Base-by-base conservation (phyloP, 805 yeast genomes). In the Wilhelminamyces savonicus region DNA sequence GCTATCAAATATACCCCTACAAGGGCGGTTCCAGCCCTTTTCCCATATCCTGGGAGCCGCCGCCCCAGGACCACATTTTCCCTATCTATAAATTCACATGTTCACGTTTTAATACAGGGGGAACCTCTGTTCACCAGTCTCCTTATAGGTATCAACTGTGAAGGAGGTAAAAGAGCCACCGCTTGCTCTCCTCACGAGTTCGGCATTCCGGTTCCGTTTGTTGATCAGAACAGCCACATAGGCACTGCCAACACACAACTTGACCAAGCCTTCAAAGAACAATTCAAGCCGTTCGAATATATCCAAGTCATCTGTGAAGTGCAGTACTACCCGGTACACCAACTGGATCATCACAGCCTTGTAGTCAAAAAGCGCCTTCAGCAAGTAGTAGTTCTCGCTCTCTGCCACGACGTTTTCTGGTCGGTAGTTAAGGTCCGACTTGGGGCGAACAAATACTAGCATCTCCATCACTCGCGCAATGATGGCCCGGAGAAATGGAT, bases 321-420 rank as follows among this genome's bases (percentile, higher is more conserved):
- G 41, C 4, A 39, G 21, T 21, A 42, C 31, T 3, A 46, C 29
- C 7, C 52, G 33, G 25, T 41, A 43, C 7, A 50, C 46, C 15
- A 49, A 36, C 30, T 49, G 56, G 16, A 46, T 21, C 54, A 52
- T 50, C 34, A 41, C 40, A 6, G 48, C 45, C 9, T 52, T 39
- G 28, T 34, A 38, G 26, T 48, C 52, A 21, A 51, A 51, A 11
- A 47, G 37, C n/a, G 32, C 13, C 24, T 44, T 38, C 3, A 47
- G 37, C 3, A 52, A 33, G 27, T 42, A 45, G 37, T 31, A 51
- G 29, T 37, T 27, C 7, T 26, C 28, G 6, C 43, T 37, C 18
- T 44, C 46, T 8, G 36, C 39, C 9, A 49, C 29, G 6, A 38
- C 39, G n/a, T 26, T 31, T 7, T 42, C 26, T 5, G 29, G 23